Percentiles rank a stretch among this genome's conserved stretches.
Conservation (phyloP, 2,329 filamentous ascomycete genomes). For the Nemania sp. region DNA sequence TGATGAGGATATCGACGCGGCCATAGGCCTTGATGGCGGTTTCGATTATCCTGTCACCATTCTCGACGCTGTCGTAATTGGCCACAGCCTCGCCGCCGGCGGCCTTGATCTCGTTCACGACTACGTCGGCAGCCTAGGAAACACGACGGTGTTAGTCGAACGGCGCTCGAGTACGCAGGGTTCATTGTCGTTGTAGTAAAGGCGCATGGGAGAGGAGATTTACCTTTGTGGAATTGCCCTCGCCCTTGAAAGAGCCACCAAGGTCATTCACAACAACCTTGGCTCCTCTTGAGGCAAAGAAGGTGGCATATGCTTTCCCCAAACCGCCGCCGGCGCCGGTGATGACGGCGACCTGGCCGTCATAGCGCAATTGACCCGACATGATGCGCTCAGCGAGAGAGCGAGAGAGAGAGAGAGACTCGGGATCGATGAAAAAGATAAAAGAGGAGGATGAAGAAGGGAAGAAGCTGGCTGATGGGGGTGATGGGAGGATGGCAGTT, state of each 20-base stretch:
- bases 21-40: constrained; percentile 81
- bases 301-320: constrained; percentile 81
- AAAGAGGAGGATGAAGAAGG: not conserved
- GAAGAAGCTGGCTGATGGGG: not conserved
- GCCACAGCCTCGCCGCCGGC: constrained; percentile 94
- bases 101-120: constrained; percentile 81
- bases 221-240: constrained; percentile 86
- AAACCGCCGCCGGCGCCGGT: constrained; percentile 84
- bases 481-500: not conserved
- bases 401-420: constrained; percentile 5
- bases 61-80: constrained; percentile 95
- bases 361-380: constrained; percentile 65
- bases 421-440: constrained; percentile 14
- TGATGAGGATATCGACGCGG: constrained; percentile 92
- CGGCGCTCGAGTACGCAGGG: constrained; percentile 2
- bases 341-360: constrained; percentile 86
- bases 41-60: constrained; percentile 92
- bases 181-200: not conserved
- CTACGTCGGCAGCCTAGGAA: constrained; percentile 74
- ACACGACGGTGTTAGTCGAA: constrained; percentile 31
- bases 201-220: not conserved
- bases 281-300: constrained; percentile 90
- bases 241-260: constrained; percentile 89
- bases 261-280: constrained; percentile 97
- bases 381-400: constrained; percentile 36